Evolutionary conservation across 1,284 basidiomycete genomes (phyloP), one percentile per base, ranked within the genome.

Genomic region (Rhodofomes roseus): DNA sequence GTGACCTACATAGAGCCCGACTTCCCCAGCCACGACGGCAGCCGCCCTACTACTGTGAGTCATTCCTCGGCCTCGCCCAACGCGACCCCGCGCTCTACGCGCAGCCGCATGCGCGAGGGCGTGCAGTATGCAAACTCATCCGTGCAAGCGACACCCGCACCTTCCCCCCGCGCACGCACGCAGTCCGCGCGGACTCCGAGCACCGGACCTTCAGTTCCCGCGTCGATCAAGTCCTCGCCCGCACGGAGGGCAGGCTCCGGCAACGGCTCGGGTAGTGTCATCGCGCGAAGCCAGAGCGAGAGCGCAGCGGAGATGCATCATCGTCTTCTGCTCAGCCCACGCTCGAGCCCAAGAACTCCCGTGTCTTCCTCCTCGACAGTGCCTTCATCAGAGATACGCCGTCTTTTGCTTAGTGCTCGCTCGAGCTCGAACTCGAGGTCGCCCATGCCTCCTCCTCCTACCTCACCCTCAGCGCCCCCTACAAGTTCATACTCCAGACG

Each of bases 1-100:
- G 54, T 56, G 39, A 56, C 54, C 7, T 40, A 53, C 20, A 41
- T 60, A 41, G 55, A 57, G 52, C 43, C 51, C 11, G 27, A 25
- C 37, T 29, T 60, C 23, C 43, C 55, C 51, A 36, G 41, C 20
- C 43, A n/a, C n/a, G 22, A n/a, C 50, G 18, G n/a, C 50, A 52
- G 50, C 34, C 11, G 18, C 12, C 29, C 12, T 50, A 12, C 31
- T 12, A 39, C 23, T 29, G 23, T 23, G 22, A 25, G 46, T 3
- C 23, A 23, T 4, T 11, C 1, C 31, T 37, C 31, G 31, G n/a
- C 29, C 34, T 20, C 29, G 34, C 34, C 20, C 20, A 25, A 12
- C 4, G 50, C 18, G 31, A 52, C 50, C 3, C 20, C 29, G n/a
- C 31, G n/a, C 23, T 37, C 50, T 20, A 22, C 31, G 31, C 29